Conservation (phyloP, 2,329 filamentous ascomycete species). For the Aspergillus pseudotamarii region DNA sequence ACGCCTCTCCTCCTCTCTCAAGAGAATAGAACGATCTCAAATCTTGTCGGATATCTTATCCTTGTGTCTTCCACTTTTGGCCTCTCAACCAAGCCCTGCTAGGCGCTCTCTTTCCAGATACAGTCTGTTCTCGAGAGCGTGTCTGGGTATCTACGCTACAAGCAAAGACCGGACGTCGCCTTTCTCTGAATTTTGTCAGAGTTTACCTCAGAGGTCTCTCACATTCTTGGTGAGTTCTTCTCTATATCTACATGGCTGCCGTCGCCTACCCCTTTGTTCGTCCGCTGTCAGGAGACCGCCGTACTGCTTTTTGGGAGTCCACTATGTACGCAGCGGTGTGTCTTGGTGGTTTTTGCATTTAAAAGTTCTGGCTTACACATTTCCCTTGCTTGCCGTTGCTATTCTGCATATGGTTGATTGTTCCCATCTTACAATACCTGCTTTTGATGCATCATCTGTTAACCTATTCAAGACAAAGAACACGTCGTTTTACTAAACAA, state of each 20-base stretch:
- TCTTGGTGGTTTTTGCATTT: background rate
- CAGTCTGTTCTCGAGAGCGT: background rate
- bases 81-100: background rate
- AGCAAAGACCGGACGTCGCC: background rate
- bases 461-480: slow-evolving; percentile 7
- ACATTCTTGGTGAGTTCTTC: background rate
- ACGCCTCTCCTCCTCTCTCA: background rate
- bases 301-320: background rate
- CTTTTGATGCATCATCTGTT: background rate
- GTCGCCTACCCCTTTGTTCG: background rate
- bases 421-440: background rate
- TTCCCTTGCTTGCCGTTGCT: background rate
- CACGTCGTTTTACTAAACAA: background rate
- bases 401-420: background rate
- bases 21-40: background rate
- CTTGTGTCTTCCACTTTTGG: background rate
- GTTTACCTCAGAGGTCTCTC: background rate
- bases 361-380: background rate
- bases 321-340: background rate
- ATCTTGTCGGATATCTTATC: background rate
- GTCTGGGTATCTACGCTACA: background rate
- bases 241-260: background rate
- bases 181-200: background rate
- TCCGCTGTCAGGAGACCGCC: background rate
- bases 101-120: background rate